Evolutionary conservation across 345 rosid genomes (phyloP).

Genomic region (Euclidium syriacum): DNA sequence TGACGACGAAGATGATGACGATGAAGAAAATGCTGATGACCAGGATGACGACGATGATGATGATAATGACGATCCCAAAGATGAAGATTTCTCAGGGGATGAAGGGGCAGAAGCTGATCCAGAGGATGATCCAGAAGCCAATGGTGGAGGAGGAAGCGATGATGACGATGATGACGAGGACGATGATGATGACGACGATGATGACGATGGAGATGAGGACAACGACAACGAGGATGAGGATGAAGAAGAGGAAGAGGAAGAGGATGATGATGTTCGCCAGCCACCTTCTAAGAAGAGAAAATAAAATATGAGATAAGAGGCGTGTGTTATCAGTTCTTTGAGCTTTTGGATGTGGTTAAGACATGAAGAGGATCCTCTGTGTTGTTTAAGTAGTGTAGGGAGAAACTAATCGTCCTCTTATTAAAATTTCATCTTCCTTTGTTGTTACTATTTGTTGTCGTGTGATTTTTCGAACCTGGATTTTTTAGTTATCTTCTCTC

Average conservation of each 20-base stretch:
- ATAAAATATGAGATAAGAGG: constrained; percentile 20
- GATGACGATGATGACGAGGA: constrained; percentile 46
- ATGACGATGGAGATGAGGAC: constrained; percentile 28
- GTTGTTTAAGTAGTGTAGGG: constrained; percentile 12
- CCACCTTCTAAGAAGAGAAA: constrained; percentile 66
- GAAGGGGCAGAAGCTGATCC: constrained; percentile 56
- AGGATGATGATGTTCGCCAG: constrained; percentile 37
- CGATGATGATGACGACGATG: constrained; percentile 33
- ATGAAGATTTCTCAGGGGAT: constrained; percentile 52
- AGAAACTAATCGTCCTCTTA: background rate
- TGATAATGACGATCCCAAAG: constrained; percentile 38
- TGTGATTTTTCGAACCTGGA: background rate
- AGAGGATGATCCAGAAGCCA: constrained; percentile 52
- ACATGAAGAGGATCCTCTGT: constrained; percentile 7
- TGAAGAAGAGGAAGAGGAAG: constrained; percentile 43
- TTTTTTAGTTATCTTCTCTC: background rate
- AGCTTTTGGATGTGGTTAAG: background rate
- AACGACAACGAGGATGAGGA: constrained; percentile 38
- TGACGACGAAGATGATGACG: constrained; percentile 37
- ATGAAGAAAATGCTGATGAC: constrained; percentile 3
- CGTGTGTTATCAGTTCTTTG: background rate
- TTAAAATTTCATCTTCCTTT: background rate
- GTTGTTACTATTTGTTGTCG: constrained; percentile 3
- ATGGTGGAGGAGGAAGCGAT: constrained; percentile 50
- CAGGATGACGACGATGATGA: constrained; percentile 39